Conservation (phyloP, 306 rosid genomes). For the Medicago arabica region DNA sequence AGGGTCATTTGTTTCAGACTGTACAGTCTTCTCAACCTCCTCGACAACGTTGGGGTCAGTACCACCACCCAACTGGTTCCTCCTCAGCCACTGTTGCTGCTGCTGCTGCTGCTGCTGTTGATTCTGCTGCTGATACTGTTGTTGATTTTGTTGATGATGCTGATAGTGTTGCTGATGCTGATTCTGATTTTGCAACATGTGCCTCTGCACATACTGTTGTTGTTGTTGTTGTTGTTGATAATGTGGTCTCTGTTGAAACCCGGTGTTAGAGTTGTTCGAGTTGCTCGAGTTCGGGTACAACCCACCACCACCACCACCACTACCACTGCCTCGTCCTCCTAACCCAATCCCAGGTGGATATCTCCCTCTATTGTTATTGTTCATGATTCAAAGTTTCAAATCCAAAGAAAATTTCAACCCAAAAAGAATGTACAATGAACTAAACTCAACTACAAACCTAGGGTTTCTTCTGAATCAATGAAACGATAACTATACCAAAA, state of each 20-base stretch:
- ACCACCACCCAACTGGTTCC: constrained; percentile 69
- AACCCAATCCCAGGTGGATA: constrained; percentile 91
- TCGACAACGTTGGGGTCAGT: constrained; percentile 62
- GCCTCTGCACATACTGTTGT: constrained; percentile 62
- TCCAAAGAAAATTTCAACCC: constrained; percentile 42
- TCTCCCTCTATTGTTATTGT: constrained; percentile 74
- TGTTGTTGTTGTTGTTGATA: constrained; percentile 57
- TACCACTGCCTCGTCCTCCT: constrained; percentile 57
- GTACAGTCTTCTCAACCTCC: constrained; percentile 99
- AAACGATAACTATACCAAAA: constrained; percentile 33
- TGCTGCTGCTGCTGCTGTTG: constrained; percentile 47
- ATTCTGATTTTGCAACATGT: constrained; percentile 49
- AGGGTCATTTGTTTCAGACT: constrained; percentile 83
- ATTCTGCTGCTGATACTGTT: constrained; percentile 28
- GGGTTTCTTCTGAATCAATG: constrained; percentile 47
- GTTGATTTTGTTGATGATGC: constrained; percentile 49
- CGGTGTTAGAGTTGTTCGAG: constrained; percentile 63
- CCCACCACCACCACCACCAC: constrained; percentile 64
- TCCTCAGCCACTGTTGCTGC: constrained; percentile 86
- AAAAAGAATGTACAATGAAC: constrained; percentile 45
- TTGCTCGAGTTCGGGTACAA: constrained; percentile 51
- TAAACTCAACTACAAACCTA: constrained; percentile 35
- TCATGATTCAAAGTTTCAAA: constrained; percentile 55
- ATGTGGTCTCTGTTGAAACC: constrained; percentile 72
- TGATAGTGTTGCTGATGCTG: constrained; percentile 35